Evolutionary conservation across 2,329 filamentous ascomycete species (phyloP), one percentile per base, ranked within the genome.

Genomic region (Trichoderma sp.): DNA sequence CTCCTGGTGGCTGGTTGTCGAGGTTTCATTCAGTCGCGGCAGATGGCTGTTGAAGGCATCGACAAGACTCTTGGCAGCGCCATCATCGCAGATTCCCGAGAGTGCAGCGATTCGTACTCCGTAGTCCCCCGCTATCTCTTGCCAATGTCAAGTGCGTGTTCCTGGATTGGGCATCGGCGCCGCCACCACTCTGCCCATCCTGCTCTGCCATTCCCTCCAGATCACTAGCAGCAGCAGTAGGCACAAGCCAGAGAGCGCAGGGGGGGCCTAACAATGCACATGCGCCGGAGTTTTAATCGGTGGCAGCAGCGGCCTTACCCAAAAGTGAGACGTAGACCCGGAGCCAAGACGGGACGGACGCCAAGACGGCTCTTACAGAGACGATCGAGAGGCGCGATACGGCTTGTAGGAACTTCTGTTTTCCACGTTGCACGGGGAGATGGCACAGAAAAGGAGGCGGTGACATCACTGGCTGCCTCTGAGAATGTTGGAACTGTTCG

Each of bases 31-130:
- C 28, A 30, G 54, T 66, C 54, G 34, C 63, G 63, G 54, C 21
- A 66, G 63, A 66, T 66, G 63, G 54, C 28, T 30, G 52, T 18
- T 65, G 61, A 56, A 56, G 52, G 61, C 52, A 66, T 59, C n/a
- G 54, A 55, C 39, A 66, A 66, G 63, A 37, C 28, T 66, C 63
- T 66, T 66, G 54, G 63, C 63, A 49, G 32, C 63, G 54, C 54
- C 61, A 56, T 65, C 60, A 65, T 65, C 61, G 52, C 52, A 65
- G 63, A 58, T 66, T 66, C 63, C 63, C 63, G 63, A 66, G 54
- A 1, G 2, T 4, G 51, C 18, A 28, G 28, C 34, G 61, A 37
- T 49, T 56, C 61, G 56, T 56, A n/a, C 26, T 14, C 2, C 61
- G 56, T 56, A n/a, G 37, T 14, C 2, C 49, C 49, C 52, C 51